Evolutionary conservation across 257 asterid species (phyloP).

Genomic region (Marsdenia floribunda): DNA sequence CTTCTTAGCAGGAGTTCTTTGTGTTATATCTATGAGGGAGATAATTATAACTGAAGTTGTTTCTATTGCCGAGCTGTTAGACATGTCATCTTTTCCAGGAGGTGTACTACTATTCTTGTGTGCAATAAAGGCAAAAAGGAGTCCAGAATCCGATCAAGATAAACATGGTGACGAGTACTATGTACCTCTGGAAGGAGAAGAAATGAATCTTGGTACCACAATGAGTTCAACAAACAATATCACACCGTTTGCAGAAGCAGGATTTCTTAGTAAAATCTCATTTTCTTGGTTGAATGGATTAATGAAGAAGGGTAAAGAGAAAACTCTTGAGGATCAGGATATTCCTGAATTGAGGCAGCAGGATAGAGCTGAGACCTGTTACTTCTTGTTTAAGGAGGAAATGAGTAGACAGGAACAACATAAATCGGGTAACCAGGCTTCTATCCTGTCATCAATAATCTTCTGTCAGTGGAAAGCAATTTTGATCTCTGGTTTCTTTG

Average conservation of each 20-base stretch:
- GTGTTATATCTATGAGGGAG: conserved; percentile 16
- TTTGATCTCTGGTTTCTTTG: conserved; percentile 31
- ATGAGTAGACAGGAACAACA: conserved; percentile 4
- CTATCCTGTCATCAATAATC: conserved; percentile 19
- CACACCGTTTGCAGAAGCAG: conserved; percentile 31
- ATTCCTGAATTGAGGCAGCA: conserved; percentile 25
- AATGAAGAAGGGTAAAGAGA: conserved; percentile 28
- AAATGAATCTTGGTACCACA: neutral
- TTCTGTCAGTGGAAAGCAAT: conserved; percentile 26
- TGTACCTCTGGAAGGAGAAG: conserved; percentile 18
- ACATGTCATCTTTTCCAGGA: conserved; percentile 19
- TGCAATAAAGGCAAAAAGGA: conserved; percentile 3
- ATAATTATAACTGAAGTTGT: conserved; percentile 4
- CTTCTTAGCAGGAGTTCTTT: conserved; percentile 20
- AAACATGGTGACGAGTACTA: neutral
- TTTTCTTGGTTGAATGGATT: conserved; percentile 35
- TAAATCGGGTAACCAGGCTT: neutral
- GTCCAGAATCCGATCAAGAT: neutral
- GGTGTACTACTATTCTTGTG: conserved; percentile 12
- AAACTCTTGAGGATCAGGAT: conserved; percentile 22
- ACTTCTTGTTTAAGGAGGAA: conserved; percentile 22
- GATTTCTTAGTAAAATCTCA: conserved; percentile 18
- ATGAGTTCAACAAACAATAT: neutral
- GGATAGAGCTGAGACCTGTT: conserved; percentile 27
- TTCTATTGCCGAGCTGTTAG: conserved; percentile 5